Base-by-base conservation (phyloP, 768 basidiomycete genomes). In the Podaxis pistillaris region DNA sequence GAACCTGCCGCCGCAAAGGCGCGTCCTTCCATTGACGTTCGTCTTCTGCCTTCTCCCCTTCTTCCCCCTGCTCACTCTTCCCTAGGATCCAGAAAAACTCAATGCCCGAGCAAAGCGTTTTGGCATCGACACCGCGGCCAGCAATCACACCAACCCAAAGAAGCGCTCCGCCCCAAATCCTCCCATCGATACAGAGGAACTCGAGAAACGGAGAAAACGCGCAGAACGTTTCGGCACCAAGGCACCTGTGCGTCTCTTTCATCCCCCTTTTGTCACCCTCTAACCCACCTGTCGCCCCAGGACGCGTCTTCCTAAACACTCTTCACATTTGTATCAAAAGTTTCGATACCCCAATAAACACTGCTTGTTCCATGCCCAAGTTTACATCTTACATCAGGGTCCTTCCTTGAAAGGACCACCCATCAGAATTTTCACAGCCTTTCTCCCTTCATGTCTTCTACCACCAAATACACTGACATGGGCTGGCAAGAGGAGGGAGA, bases 51-150 rank as follows among this genome's bases (percentile, higher is more conserved):
- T 19, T 50, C 24, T 13, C 58, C 38, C 44, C 12, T 6, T 15
- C 15, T 41, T n/a, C 36, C 30, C 3, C 28, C 8, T 41, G 15
- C 55, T 28, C 36, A 38, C 62, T 6, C 60, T 52, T 40, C 8
- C 36, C 24, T 63, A 88, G 87, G 79, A 81, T 60, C 47, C 75
- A 3, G 81, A 78, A 49, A 85, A 83, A 71, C 76, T 86, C 22
- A 74, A 79, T 36, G 76, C 78, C 5, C 81, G 89, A 56, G 81
- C 83, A 2, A 78, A 79, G 24, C 84, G 88, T 2, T 91, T 89
- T 68, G 86, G 85, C 5, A 61, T 68, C 56, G 49, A 57, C 33
- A 7, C 33, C 33, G 7, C 28, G 6, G 28, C 28, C 28, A 30
- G 6, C 28, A 9, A 2, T 33, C 33, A 33, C 2, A 33, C 57